Conservation (phyloP, 2,329 filamentous ascomycete genomes). For the Colletotrichum chrysophilum region DNA sequence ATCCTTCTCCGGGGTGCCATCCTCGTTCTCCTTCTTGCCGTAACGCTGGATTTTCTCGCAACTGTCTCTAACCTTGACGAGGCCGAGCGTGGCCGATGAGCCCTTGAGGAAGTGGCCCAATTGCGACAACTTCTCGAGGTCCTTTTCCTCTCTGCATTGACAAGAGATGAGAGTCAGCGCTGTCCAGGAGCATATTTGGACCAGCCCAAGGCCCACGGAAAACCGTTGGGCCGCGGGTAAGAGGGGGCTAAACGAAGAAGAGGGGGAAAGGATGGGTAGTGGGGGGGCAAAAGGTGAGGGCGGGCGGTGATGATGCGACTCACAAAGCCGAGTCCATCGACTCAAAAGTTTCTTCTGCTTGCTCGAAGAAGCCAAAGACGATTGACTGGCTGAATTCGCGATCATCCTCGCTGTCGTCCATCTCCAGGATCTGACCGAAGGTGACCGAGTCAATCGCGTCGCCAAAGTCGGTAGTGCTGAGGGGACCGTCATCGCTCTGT, state of each 20-base stretch:
- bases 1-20: conserved; percentile 71
- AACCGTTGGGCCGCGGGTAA: neutral
- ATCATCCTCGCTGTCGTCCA: conserved; percentile 90
- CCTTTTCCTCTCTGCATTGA: conserved; percentile 61
- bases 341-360: conserved; percentile 84
- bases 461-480: conserved; percentile 53
- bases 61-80: conserved; percentile 87
- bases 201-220: neutral
- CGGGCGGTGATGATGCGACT: conserved; percentile 42
- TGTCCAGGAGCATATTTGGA: neutral
- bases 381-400: conserved; percentile 89
- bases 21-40: conserved; percentile 81
- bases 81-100: conserved; percentile 90
- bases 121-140: conserved; percentile 78
- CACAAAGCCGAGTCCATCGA: conserved; percentile 87
- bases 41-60: conserved; percentile 98
- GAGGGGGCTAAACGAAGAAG: neutral
- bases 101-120: conserved; percentile 98
- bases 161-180: conserved; percentile 15
- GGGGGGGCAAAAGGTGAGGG: neutral
- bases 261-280: conserved; percentile 1
- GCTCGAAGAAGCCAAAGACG: conserved; percentile 90
- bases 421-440: conserved; percentile 96
- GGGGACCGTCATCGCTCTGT: conserved; percentile 26
- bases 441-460: conserved; percentile 80